Evolutionary conservation across 1,284 basidiomycete genomes (phyloP), one percentile per base, ranked within the genome.

Genomic region (Sanghuangporus sanghuang): DNA sequence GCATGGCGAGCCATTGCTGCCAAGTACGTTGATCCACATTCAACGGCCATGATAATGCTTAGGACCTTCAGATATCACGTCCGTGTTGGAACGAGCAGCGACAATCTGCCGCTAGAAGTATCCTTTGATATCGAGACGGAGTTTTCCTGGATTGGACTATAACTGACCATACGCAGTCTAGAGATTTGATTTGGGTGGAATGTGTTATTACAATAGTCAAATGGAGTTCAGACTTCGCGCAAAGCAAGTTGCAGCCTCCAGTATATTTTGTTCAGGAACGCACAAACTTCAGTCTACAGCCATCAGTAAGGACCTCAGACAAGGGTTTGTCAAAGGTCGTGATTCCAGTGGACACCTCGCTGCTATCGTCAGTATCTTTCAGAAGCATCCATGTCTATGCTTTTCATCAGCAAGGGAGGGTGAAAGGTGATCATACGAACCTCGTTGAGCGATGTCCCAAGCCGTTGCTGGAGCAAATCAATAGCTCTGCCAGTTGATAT

Each of bases 131-230:
- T 85, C 32, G 66, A 72, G 61, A 71, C 73, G 40, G 72, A 69
- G 1, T 79, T 83, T 63, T 72, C 69, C n/a, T 86, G 84, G 84
- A 73, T 65, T 56, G 82, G 81, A 16, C 66, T 85, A 69, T 78
- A 66, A 68, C 18, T 38, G 9, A 35, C 21, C 49, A 42, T 21
- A 27, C 14, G 16, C 57, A 21, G 6, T 35, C 42, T 40, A 61
- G 16, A 11, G 40, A 38, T 18, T 3, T 18, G n/a, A 21, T 49
- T 18, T 49, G 21, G 9, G 23, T 49, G 21, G 18, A 49, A 21
- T n/a, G 11, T n/a, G 12, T 3, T 11, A 44, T 14, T 12, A 32
- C n/a, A 53, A 39, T 38, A 12, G 55, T 46, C 35, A 32, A 61
- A 56, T 5, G 53, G 27, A 23, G 4, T 23, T 49, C 16, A 14